phyloP scores from a whole-genome alignment of 257 asterid species.

The Solanum arcanum region DNA sequence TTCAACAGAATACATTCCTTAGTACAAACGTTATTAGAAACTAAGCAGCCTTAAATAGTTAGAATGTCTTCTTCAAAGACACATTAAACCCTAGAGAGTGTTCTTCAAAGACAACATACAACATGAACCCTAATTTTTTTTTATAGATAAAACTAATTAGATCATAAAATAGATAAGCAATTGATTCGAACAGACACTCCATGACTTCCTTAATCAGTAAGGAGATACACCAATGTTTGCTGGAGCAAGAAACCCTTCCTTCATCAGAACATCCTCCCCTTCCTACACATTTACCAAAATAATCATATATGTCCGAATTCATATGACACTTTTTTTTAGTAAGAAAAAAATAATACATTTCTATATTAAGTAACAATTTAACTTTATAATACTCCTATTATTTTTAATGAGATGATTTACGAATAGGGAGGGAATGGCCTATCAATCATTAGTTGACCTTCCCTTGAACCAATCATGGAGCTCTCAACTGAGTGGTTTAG shows the following conservation, averaged over 20 bases:
- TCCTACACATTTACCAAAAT: conserved; percentile 35
- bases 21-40: neutral
- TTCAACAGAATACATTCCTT: conserved; percentile 32
- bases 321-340: neutral
- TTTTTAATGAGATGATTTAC: too few species aligned
- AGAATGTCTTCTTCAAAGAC: conserved; percentile 8
- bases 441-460: too few species aligned
- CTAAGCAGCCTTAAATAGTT: conserved; percentile 2
- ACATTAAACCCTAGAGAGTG: neutral
- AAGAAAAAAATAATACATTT: too few species aligned
- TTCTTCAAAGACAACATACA: conserved; percentile 7
- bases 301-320: neutral
- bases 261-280: conserved; percentile 83
- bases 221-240: conserved; percentile 86
- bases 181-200: neutral
- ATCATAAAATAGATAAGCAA: neutral
- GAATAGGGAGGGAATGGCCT: too few species aligned
- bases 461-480: too few species aligned
- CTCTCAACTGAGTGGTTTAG: too few species aligned
- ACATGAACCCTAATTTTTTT: neutral
- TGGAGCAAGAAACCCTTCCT: conserved; percentile 80
- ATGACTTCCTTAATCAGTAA: conserved; percentile 22
- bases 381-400: too few species aligned
- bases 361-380: too few species aligned
- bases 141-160: neutral